Conservation (phyloP, 2,329 filamentous ascomycete genomes). For the Metarhizium robertsii region DNA sequence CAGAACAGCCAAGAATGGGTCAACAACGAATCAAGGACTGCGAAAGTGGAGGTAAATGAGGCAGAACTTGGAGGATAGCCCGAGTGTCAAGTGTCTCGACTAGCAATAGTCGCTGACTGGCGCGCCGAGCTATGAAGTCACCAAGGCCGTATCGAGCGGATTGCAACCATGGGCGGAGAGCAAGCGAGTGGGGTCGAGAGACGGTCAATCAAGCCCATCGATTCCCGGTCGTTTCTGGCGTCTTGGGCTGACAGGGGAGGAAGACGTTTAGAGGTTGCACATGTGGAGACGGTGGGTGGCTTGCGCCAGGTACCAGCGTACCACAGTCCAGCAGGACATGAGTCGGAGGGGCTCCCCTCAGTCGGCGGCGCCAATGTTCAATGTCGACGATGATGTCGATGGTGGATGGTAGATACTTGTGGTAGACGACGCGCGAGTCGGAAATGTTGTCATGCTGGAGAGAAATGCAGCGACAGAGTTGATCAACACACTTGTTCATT, state of each 20-base stretch:
- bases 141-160: neutral
- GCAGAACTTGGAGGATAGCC: neutral
- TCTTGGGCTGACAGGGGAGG: neutral
- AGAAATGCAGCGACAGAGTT: too few species aligned
- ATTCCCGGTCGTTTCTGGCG: neutral
- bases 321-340: too few species aligned
- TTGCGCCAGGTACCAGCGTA: neutral
- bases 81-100: neutral
- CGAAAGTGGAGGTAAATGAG: neutral
- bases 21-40: too few species aligned
- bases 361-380: too few species aligned
- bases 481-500: too few species aligned
- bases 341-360: too few species aligned
- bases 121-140: neutral
- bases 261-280: neutral
- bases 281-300: neutral
- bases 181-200: neutral
- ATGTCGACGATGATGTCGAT: neutral
- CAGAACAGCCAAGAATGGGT: neutral
- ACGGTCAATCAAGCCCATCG: neutral
- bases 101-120: neutral
- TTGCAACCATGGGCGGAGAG: neutral
- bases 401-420: neutral
- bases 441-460: too few species aligned
- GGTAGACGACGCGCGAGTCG: neutral